Base-by-base conservation (phyloP, 2,329 filamentous ascomycete species). In the Pestalotiopsis fici region DNA sequence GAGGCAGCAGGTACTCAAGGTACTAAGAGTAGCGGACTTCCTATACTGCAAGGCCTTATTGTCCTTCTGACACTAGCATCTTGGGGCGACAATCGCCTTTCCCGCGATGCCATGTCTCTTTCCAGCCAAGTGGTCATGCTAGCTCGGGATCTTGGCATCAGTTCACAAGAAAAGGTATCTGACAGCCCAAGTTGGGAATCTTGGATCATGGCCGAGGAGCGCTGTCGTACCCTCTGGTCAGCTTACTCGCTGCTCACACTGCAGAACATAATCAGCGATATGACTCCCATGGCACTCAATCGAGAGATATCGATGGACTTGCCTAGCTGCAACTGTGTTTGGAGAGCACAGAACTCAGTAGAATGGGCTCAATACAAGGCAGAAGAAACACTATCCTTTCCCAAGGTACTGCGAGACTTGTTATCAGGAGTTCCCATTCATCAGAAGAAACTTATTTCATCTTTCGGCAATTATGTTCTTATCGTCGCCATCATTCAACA, bases 241-340 rank as follows among this genome's bases (percentile, higher is more conserved):
- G 43, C 43, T 7, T 50, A 50, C 43, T 50, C 6, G 18, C 43
- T 23, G 9, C 11, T 50, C 18, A 50, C 43, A 4, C 43, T 50
- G 2, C 43, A 50, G 15, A 50, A 50, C 43, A 25, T 59, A 11
- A 18, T 21, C 23, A 28, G 15, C 1, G 23, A 35, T 77, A 86
- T 88, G 15, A 86, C 87, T 31, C 87, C 88, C 0, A 78, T 88
- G 56, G 83, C 90, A 28, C 73, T 87, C 64, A 88, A 86, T 71
- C 81, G 81, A 37, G 85, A 89, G 74, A 74, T 89, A 63, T 83
- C 83, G 64, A 74, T 88, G 69, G 82, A 82, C 63, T 82, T 90
- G 70, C 87, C 87, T 0, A 86, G 83, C 68, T 83, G 82, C 59
- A 83, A 83, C 39, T 83, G 84, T 27, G 82, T 86, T 67, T 90